phyloP scores from a whole-genome alignment of 441 rosid genomes.

The Populus hybrid region DNA sequence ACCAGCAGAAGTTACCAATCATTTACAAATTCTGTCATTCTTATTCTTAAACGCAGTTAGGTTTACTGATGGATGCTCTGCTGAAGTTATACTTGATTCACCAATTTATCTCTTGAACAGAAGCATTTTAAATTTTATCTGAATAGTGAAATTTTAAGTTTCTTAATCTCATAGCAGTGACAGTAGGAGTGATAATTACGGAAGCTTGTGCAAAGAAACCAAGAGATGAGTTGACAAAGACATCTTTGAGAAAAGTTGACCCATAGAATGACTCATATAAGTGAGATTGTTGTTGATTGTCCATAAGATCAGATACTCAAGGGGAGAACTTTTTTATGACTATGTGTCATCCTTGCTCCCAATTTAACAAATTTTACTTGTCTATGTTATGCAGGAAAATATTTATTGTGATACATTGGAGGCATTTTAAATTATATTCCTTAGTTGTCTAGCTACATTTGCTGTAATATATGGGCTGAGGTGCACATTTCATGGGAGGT shows the following conservation, averaged over 20 bases:
- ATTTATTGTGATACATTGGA: constrained; percentile 17
- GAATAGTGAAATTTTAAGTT: too few species aligned
- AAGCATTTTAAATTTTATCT: too few species aligned
- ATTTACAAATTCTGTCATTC: too few species aligned
- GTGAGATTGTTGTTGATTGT: neutral
- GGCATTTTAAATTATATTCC: constrained; percentile 4
- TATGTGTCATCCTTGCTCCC: neutral
- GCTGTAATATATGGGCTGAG: constrained; percentile 63
- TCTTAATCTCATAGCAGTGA: too few species aligned
- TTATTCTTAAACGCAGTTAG: too few species aligned
- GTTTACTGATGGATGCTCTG: too few species aligned
- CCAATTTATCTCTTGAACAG: too few species aligned
- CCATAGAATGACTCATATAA: neutral
- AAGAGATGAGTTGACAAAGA: neutral
- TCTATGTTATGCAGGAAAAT: constrained; percentile 35
- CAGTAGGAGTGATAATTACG: too few species aligned
- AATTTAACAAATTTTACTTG: neutral
- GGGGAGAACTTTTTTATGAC: neutral
- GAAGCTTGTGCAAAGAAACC: too few species aligned
- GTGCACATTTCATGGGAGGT: constrained; percentile 70
- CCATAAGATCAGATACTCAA: neutral
- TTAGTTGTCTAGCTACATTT: constrained; percentile 12
- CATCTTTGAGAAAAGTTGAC: neutral
- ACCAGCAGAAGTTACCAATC: neutral
- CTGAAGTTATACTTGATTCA: too few species aligned